Evolutionary conservation across 768 basidiomycete species (phyloP), one percentile per base, ranked within the genome.

Genomic region (Exsudoporus frostii): DNA sequence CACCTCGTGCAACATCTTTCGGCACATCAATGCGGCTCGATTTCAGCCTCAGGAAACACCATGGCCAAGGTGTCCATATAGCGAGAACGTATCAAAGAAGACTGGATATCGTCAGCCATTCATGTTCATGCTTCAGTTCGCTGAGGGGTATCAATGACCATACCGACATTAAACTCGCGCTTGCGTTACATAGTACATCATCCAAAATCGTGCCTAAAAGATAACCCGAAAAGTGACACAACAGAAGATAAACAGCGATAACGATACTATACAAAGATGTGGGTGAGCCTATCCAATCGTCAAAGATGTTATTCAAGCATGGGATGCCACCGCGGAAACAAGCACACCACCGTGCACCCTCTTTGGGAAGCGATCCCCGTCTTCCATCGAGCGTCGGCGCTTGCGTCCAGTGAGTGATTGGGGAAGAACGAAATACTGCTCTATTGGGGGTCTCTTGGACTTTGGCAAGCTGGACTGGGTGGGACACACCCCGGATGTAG

Each of bases 371-470:
- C 58, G 60, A 4, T 68, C 68, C 10, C 42, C 56, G 2, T 68
- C 69, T 32, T 65, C 66, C 13, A 45, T 29, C 7, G 68, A 70
- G 2, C 64, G 68, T 19, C 52, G 50, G 19, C 69, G 70, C 45
- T 71, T 70, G 37, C 66, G 69, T 30, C 51, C 58, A 5, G 17
- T 36, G 8, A 45, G 15, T 2, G 45, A 19, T 38, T 56, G 61
- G 0, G 69, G 69, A 13, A 63, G 32, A 24, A 70, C 40, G 19
- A 76, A 76, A 56, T 74, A 76, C 4, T 65, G 67, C 41, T 76
- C 74, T 13, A 76, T 75, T 1, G 64, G 47, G 2, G 74, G 75
- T 53, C 65, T 55, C 44, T 59, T 71, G 50, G 65, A 48, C 27
- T 62, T 68, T 13, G 55, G 56, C 14, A 50, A 4, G 37, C 24